Base-by-base conservation (phyloP, 306 rosid genomes). In the Ormosia emarginata region DNA sequence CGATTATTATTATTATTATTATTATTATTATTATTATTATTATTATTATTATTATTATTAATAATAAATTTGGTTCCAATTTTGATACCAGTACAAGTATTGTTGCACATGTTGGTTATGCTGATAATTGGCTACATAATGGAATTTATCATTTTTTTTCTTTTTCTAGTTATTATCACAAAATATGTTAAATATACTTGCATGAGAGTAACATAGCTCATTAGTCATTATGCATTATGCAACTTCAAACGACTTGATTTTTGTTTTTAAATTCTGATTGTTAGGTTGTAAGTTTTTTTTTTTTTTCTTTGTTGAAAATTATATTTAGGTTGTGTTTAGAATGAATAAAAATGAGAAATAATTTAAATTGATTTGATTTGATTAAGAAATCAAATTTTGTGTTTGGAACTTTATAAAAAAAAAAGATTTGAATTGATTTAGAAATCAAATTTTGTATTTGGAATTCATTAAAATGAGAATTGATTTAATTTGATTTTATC, bases 251-350 rank as follows among this genome's bases (percentile, higher is more conserved):
- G n/a, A 44, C 39, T 52, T 65, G 70, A 44, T 13, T 56, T 11
- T 55, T 81, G 69, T 41, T 74, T 82, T 44, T 24, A 8, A 43
- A 56, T 74, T 64, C 33, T 56, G 39, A 30, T 77, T 77, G 10
- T 10, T 36, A 63, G 72, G 34, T 33, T 64, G 37, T 17, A 37
- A 39, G 3, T 9, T 30, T 14, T 17, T 7, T 33, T 17, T 7
- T 33, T n/a, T 12, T 46, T 57, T 36, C 2, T 6, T n/a, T 62
- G 13, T 75, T 61, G 33, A 75, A 2, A 43, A 32, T 6, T 29
- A 3, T 29, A 29, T 14, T 56, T 57, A 10, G 67, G 11, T n/a
- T n/a, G n/a, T n/a, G n/a, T n/a, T n/a, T n/a, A n/a, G n/a, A n/a
- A n/a, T n/a, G n/a, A n/a, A n/a, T n/a, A n/a, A n/a, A n/a, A n/a